phyloP scores from a whole-genome alignment of 805 yeast species.

The Saccharomycopsis babjevae region DNA sequence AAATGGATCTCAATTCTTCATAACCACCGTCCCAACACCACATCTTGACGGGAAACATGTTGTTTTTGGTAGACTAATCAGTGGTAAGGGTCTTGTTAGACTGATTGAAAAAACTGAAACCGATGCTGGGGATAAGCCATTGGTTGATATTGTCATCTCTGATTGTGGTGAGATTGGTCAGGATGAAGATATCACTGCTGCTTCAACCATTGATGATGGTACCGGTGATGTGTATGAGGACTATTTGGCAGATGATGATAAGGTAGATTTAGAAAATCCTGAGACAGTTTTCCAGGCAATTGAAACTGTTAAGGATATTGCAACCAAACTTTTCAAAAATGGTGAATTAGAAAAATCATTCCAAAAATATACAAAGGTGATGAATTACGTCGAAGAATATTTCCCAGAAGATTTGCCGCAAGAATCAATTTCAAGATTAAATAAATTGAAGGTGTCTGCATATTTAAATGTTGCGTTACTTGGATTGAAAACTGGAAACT shows the following conservation, averaged over 20 bases:
- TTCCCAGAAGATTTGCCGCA: conserved; percentile 59
- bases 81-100: conserved; percentile 75
- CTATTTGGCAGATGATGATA: conserved; percentile 61
- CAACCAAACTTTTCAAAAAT: conserved; percentile 63
- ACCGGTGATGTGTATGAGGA: conserved; percentile 82
- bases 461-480: conserved; percentile 67
- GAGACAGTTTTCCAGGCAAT: conserved; percentile 60
- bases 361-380: conserved; percentile 64
- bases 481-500: conserved; percentile 52
- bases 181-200: conserved; percentile 42
- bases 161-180: conserved; percentile 64
- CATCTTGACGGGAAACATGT: conserved; percentile 95
- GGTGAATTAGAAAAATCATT: conserved; percentile 49
- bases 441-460: conserved; percentile 50
- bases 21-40: conserved; percentile 88
- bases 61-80: conserved; percentile 82
- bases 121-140: conserved; percentile 60
- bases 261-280: conserved; percentile 48
- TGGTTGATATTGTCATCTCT: conserved; percentile 54
- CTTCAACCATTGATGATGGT: conserved; percentile 51
- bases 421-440: conserved; percentile 39
- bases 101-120: conserved; percentile 64
- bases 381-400: conserved; percentile 57
- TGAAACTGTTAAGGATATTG: conserved; percentile 58
- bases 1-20: conserved; percentile 92